These are phyloP conservation scores for Kurtzmaniella quercitrusa DNA, from an alignment of 1,139 yeast genomes.

Conservation along the genomic window DNA sequence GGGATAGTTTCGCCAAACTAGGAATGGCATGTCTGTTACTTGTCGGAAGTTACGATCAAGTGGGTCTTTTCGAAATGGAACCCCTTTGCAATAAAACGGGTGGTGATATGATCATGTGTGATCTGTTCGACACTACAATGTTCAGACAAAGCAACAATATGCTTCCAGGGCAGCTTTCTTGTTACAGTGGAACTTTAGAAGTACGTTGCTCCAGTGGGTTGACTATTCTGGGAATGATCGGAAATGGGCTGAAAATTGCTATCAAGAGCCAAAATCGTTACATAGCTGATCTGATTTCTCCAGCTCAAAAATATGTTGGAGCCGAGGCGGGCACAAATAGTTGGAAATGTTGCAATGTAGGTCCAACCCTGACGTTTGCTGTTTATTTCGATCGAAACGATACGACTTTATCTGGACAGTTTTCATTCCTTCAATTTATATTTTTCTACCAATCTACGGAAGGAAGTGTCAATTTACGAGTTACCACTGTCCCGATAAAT, in stretches of 20 bases:
- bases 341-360: constrained; percentile 57
- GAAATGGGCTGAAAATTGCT: constrained; percentile 49
- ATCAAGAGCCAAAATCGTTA: constrained; percentile 23
- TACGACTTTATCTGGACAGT: constrained; percentile 20
- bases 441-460: constrained; percentile 64
- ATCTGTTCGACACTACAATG: constrained; percentile 61
- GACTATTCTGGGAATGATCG: constrained; percentile 55
- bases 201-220: constrained; percentile 46
- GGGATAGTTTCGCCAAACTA: constrained; percentile 31
- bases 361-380: constrained; percentile 57
- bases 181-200: constrained; percentile 57
- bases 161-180: constrained; percentile 45
- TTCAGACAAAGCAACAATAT: constrained; percentile 61
- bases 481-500: constrained; percentile 47
- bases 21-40: constrained; percentile 58
- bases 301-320: constrained; percentile 42
- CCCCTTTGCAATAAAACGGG: constrained; percentile 55
- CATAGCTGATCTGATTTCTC: constrained; percentile 23
- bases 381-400: constrained; percentile 52
- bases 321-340: constrained; percentile 39
- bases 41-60: constrained; percentile 65
- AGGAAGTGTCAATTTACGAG: constrained; percentile 29
- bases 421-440: constrained; percentile 58
- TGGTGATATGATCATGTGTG: constrained; percentile 59
- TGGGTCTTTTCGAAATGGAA: constrained; percentile 65